These are phyloP conservation scores for Talaromyces adpressus DNA, from an alignment of 495 filamentous ascomycete species.

Conservation along the genomic window DNA sequence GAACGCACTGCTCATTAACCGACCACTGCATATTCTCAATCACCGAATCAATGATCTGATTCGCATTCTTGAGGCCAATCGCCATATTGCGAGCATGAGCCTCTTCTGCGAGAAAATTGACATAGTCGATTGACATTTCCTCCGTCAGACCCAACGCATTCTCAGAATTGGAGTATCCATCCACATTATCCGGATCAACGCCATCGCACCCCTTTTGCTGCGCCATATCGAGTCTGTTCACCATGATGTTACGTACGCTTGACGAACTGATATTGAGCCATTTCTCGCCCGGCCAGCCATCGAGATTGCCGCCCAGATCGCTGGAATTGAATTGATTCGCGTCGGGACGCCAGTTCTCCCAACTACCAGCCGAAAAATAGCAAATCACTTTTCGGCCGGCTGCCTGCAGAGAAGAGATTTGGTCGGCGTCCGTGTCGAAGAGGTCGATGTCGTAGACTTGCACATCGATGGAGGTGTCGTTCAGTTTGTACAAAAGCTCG, in stretches of 20 bases:
- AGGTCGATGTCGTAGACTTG: slow-evolving; percentile 57
- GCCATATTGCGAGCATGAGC: slow-evolving; percentile 41
- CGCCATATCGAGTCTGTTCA: slow-evolving; percentile 47
- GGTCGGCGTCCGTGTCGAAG: slow-evolving; percentile 40
- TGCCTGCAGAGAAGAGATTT: slow-evolving; percentile 40
- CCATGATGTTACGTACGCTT: slow-evolving; percentile 57
- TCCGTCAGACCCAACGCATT: slow-evolving; percentile 51
- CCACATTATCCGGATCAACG: slow-evolving; percentile 67
- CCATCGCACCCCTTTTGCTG: slow-evolving; percentile 58
- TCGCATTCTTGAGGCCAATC: slow-evolving; percentile 62
- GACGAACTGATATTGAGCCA: slow-evolving; percentile 56
- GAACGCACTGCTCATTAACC: slow-evolving; percentile 67
- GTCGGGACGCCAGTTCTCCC: slow-evolving; percentile 54
- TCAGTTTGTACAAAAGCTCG: slow-evolving; percentile 35
- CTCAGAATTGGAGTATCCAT: slow-evolving; percentile 52
- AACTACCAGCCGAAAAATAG: slow-evolving; percentile 66
- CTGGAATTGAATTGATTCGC: slow-evolving; percentile 37
- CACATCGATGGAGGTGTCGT: slow-evolving; percentile 38
- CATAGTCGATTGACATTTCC: slow-evolving; percentile 47
- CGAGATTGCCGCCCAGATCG: slow-evolving; percentile 47
- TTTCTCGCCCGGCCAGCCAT: slow-evolving; percentile 58
- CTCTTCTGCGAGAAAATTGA: slow-evolving; percentile 50
- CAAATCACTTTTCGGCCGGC: slow-evolving; percentile 55
- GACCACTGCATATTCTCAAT: slow-evolving; percentile 54
- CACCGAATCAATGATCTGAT: slow-evolving; percentile 48